Conservation (phyloP, 2,329 filamentous ascomycete genomes). For the Blastomyces parvus region DNA sequence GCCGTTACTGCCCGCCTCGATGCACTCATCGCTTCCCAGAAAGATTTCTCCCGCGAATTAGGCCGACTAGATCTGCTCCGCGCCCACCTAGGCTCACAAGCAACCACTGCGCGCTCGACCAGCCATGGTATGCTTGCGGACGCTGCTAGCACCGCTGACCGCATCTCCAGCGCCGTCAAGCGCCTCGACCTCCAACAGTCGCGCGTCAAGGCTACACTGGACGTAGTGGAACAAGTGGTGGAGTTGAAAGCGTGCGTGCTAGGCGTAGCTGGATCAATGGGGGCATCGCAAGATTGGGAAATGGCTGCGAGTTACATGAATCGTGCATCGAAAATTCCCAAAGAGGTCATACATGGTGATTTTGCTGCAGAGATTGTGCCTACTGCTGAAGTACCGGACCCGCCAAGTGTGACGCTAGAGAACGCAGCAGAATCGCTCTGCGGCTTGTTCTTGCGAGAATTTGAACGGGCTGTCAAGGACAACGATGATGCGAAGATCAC, state of each 20-base stretch:
- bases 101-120: slow-evolving; percentile 70
- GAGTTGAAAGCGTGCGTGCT: slow-evolving; percentile 96
- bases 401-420: slow-evolving; percentile 77
- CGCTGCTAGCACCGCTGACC: slow-evolving; percentile 73
- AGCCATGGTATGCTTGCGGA: slow-evolving; percentile 84
- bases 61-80: slow-evolving; percentile 80
- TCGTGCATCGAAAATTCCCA: slow-evolving; percentile 70
- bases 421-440: slow-evolving; percentile 83
- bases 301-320: slow-evolving; percentile 84
- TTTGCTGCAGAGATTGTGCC: slow-evolving; percentile 92
- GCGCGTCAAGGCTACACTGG: slow-evolving; percentile 78
- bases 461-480: slow-evolving; percentile 80
- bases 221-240: slow-evolving; percentile 89
- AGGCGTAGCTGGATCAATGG: slow-evolving; percentile 92
- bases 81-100: slow-evolving; percentile 78
- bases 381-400: slow-evolving; percentile 88
- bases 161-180: slow-evolving; percentile 79
- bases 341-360: slow-evolving; percentile 66
- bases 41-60: slow-evolving; percentile 77
- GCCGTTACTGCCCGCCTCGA: slow-evolving; percentile 65
- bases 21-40: slow-evolving; percentile 68
- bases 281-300: slow-evolving; percentile 96
- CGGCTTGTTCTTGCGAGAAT: slow-evolving; percentile 82
- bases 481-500: slow-evolving; percentile 85
- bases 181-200: slow-evolving; percentile 83